Conservation (phyloP, 257 asterid species). For the Lavandula angustifolia region DNA sequence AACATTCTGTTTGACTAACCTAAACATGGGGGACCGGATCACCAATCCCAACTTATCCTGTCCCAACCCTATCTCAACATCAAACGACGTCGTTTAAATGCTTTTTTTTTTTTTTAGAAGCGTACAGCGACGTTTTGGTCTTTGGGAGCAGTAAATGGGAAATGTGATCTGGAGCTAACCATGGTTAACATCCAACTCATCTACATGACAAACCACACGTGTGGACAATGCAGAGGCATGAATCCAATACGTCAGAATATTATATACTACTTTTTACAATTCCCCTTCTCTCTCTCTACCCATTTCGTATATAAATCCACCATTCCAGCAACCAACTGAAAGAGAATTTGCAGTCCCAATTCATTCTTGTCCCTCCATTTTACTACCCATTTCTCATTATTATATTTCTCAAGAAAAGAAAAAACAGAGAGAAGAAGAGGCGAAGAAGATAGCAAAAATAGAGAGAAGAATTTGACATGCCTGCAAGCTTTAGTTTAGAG, state of each 20-base stretch:
- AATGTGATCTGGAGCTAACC: too few species aligned
- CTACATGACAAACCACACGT: constrained; percentile 34
- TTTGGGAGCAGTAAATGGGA: too few species aligned
- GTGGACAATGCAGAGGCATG: constrained; percentile 26
- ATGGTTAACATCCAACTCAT: constrained; percentile 33
- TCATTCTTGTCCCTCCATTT: constrained; percentile 24
- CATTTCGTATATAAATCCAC: constrained; percentile 37
- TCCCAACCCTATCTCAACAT: too few species aligned
- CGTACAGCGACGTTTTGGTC: too few species aligned
- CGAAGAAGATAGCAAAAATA: constrained; percentile 11
- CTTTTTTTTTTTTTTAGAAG: too few species aligned
- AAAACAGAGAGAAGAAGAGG: background rate
- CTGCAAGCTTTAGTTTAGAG: constrained; percentile 47
- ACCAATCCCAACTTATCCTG: too few species aligned
- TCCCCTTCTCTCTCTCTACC: constrained; percentile 60
- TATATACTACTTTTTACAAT: constrained; percentile 11
- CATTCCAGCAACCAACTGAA: constrained; percentile 40
- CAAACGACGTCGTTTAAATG: too few species aligned
- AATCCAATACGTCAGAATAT: constrained; percentile 51
- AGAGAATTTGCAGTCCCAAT: constrained; percentile 46
- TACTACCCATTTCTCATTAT: constrained; percentile 10
- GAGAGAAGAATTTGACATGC: constrained; percentile 46
- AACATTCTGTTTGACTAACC: constrained; percentile 37
- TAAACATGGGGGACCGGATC: too few species aligned
- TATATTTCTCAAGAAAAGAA: background rate